Conservation (phyloP, 2,329 filamentous ascomycete genomes). For the Huntiella moniliformis region DNA sequence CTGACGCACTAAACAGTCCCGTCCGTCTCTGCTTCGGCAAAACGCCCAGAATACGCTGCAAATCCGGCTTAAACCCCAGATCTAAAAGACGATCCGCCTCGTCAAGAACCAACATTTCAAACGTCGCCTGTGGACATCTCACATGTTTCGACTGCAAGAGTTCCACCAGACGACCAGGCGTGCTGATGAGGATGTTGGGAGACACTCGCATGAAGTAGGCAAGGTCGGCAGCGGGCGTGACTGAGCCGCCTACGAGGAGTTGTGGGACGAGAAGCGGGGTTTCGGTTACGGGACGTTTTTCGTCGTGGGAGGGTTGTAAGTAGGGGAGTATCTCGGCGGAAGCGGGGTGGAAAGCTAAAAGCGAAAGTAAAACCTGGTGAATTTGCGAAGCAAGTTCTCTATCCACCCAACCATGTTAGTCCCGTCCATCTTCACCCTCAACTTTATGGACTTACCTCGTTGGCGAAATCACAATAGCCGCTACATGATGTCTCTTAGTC, state of each 20-base stretch:
- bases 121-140: conserved; percentile 70
- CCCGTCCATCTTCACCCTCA: background rate
- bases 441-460: conserved; percentile 21
- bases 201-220: conserved; percentile 66
- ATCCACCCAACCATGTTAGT: conserved; percentile 19
- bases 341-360: conserved; percentile 66
- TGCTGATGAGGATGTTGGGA: conserved; percentile 78
- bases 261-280: conserved; percentile 55
- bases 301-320: conserved; percentile 32
- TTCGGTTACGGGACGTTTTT: conserved; percentile 31
- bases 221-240: conserved; percentile 68
- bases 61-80: conserved; percentile 78
- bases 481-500: conserved; percentile 75
- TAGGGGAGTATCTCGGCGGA: conserved; percentile 48
- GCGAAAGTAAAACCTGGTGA: conserved; percentile 54
- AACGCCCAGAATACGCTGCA: conserved; percentile 66
- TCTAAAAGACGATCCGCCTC: conserved; percentile 88
- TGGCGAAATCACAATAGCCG: conserved; percentile 79
- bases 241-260: conserved; percentile 64
- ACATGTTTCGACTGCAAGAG: conserved; percentile 73
- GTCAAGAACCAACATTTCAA: conserved; percentile 82
- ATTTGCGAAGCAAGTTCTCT: conserved; percentile 87
- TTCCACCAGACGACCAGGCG: conserved; percentile 76
- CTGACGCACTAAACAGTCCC: conserved; percentile 82
- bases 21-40: conserved; percentile 87